Evolutionary conservation across 2,329 filamentous ascomycete species (phyloP).

Genomic region (Alternaria postmessia): DNA sequence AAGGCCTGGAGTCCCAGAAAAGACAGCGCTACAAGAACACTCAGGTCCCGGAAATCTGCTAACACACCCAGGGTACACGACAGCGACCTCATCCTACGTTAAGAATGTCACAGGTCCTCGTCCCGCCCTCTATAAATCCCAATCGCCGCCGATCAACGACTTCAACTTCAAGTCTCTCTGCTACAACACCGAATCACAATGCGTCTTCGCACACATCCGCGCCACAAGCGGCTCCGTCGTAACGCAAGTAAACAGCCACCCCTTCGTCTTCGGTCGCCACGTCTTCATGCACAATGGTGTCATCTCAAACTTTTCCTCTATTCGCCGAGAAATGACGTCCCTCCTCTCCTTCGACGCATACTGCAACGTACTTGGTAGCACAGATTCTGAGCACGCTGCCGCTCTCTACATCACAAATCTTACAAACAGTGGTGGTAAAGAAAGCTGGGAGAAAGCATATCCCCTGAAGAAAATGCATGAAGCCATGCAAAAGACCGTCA

Average conservation of each 20-base stretch:
- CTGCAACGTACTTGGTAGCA: conserved; percentile 59
- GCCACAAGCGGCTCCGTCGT: conserved; percentile 60
- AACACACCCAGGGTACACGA: conserved; percentile 54
- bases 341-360: conserved; percentile 59
- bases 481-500: conserved; percentile 58
- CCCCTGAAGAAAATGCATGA: conserved; percentile 52
- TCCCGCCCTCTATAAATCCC: conserved; percentile 62
- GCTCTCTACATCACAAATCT: conserved; percentile 60
- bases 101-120: conserved; percentile 50
- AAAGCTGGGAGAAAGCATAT: conserved; percentile 56
- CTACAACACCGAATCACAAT: conserved; percentile 59
- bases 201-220: conserved; percentile 63
- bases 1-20: neutral
- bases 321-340: conserved; percentile 57
- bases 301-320: conserved; percentile 56
- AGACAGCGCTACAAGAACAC: neutral
- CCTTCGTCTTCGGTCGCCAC: conserved; percentile 64
- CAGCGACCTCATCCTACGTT: conserved; percentile 52
- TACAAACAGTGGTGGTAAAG: conserved; percentile 49
- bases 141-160: conserved; percentile 62
- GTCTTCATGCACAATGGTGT: conserved; percentile 66
- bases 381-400: conserved; percentile 63
- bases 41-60: conserved; percentile 1
- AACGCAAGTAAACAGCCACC: conserved; percentile 62
- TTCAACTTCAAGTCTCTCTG: conserved; percentile 63